Percentiles rank a stretch among this genome's conserved stretches.
phyloP scores from a whole-genome alignment of 768 basidiomycete species.

The Mycena amicta region DNA sequence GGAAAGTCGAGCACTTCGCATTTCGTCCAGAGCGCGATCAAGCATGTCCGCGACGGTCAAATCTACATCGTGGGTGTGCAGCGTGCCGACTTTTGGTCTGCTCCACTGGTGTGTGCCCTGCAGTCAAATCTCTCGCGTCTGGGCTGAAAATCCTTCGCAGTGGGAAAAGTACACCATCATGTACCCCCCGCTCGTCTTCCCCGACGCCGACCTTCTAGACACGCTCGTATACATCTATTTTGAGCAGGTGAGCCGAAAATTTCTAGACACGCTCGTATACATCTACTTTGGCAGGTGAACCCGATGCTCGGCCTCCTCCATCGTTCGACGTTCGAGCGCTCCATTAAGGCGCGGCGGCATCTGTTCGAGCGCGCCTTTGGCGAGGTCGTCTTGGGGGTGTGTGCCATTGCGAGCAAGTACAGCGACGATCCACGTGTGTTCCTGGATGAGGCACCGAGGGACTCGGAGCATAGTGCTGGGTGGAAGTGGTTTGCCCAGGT shows the following conservation, averaged over 20 bases:
- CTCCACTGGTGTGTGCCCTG: conserved; percentile 5
- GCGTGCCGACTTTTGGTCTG: conserved; percentile 23
- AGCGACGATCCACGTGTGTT: conserved; percentile 49
- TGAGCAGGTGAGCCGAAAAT: conserved; percentile 45
- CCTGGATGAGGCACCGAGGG: conserved; percentile 28
- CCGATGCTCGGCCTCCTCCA: conserved; percentile 63
- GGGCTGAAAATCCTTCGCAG: conserved; percentile 24
- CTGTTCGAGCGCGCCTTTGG: conserved; percentile 53
- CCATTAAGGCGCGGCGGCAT: conserved; percentile 49
- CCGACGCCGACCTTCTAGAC: conserved; percentile 49
- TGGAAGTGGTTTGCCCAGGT: conserved; percentile 68
- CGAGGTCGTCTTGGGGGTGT: conserved; percentile 61
- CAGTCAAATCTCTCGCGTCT: background rate
- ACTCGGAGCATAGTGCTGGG: conserved; percentile 47
- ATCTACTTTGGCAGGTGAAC: conserved; percentile 63
- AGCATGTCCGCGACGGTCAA: background rate
- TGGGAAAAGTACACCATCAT: conserved; percentile 38
- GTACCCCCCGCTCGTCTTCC: conserved; percentile 36
- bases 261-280: no score
- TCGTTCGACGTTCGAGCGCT: conserved; percentile 59
- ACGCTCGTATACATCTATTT: conserved; percentile 39
- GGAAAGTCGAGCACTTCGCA: conserved; percentile 9
- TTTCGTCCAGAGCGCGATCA: conserved; percentile 11
- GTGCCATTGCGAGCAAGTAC: conserved; percentile 62
- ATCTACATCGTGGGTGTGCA: conserved; percentile 5